Evolutionary conservation across 2,329 filamentous ascomycete genomes (phyloP).

Genomic region (Phyllosticta capitalensis): DNA sequence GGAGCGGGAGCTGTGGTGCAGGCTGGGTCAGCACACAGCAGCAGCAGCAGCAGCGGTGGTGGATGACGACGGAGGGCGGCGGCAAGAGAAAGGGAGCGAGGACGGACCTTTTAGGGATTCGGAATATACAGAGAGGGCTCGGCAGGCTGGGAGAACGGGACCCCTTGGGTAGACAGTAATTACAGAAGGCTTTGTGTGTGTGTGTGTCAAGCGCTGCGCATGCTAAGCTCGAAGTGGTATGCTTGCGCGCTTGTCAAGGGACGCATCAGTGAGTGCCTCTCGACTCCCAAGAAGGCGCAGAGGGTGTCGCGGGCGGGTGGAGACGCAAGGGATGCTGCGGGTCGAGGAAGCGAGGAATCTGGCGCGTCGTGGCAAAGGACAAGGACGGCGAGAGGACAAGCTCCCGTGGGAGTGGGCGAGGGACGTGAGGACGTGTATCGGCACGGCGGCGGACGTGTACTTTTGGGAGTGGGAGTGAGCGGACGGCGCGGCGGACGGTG

Average conservation of each 20-base stretch:
- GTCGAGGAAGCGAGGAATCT: conserved; percentile 10
- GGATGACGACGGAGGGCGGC: conserved; percentile 1
- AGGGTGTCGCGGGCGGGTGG: conserved; percentile 20
- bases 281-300: conserved; percentile 10
- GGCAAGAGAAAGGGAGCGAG: background rate
- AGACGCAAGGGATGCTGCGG: conserved; percentile 9
- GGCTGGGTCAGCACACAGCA: conserved; percentile 26
- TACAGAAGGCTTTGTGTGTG: conserved; percentile 15
- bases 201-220: conserved; percentile 26
- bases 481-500: too few species aligned
- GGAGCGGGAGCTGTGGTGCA: conserved; percentile 19
- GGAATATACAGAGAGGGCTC: conserved; percentile 10
- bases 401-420: conserved; percentile 1
- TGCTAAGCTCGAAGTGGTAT: conserved; percentile 30
- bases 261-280: conserved; percentile 27
- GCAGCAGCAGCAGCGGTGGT: too few species aligned
- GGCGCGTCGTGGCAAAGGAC: conserved; percentile 11
- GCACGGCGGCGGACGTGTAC: too few species aligned
- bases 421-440: background rate
- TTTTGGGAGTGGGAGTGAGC: background rate
- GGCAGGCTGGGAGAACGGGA: conserved; percentile 12
- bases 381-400: background rate
- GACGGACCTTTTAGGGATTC: conserved; percentile 10
- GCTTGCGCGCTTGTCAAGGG: conserved; percentile 29
- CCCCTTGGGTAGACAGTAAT: conserved; percentile 24